phyloP scores from a whole-genome alignment of 495 filamentous ascomycete genomes.

The Cercophora sp. region DNA sequence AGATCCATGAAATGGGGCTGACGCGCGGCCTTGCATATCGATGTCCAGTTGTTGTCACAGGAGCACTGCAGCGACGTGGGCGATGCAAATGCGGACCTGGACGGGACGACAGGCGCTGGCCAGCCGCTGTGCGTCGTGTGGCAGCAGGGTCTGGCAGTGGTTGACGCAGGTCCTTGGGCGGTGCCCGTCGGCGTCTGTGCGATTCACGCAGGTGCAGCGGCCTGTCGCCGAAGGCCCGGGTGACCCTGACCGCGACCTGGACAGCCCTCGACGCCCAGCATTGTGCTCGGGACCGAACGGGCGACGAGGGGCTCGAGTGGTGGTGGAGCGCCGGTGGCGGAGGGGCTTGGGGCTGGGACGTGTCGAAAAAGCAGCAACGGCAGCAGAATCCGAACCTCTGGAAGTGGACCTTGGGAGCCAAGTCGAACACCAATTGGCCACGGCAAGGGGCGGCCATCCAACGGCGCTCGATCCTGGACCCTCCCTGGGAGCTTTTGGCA shows the following conservation, averaged over 20 bases:
- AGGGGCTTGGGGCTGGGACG: no score
- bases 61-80: not conserved
- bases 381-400: not conserved
- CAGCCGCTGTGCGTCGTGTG: not conserved
- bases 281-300: conserved; percentile 10
- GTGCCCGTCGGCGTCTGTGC: no score
- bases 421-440: not conserved
- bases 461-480: not conserved
- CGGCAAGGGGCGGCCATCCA: not conserved
- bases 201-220: no score
- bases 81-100: not conserved
- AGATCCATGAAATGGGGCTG: not conserved
- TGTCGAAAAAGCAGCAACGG: no score
- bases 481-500: not conserved
- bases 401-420: not conserved
- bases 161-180: no score
- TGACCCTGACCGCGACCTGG: no score
- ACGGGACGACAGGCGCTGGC: not conserved
- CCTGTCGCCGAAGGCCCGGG: not conserved
- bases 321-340: not conserved
- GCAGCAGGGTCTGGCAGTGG: no score
- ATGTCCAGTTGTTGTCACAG: not conserved
- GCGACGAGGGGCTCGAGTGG: not conserved
- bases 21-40: conserved; percentile 23
- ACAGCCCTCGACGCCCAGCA: no score